Conservation (phyloP, 2,329 filamentous ascomycete genomes). For the Talaromyces sp. region DNA sequence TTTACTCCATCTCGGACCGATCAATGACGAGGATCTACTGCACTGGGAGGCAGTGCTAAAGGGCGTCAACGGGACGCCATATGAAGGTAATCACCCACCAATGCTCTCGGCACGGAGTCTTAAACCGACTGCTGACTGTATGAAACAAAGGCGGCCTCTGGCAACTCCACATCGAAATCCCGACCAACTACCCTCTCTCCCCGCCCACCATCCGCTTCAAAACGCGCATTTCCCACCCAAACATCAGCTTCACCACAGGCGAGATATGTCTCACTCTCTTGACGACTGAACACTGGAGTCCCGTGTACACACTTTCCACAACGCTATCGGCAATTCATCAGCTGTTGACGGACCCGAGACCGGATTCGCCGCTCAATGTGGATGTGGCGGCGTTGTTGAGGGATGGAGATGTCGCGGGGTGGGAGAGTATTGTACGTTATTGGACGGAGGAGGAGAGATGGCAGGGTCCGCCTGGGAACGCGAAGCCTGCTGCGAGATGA, state of each 20-base stretch:
- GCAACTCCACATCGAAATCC: constrained; percentile 75
- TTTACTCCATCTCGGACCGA: constrained; percentile 55
- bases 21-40: constrained; percentile 56
- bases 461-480: constrained; percentile 29
- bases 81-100: constrained; percentile 50
- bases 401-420: constrained; percentile 44
- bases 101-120: too few species aligned
- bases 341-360: constrained; percentile 44
- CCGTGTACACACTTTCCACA: constrained; percentile 70
- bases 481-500: constrained; percentile 16
- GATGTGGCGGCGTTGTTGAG: constrained; percentile 47
- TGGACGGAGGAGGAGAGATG: constrained; percentile 48
- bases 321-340: constrained; percentile 48
- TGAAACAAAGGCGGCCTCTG: constrained; percentile 65
- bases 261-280: constrained; percentile 94
- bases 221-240: constrained; percentile 84
- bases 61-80: constrained; percentile 57
- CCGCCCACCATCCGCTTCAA: constrained; percentile 76
- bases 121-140: neutral
- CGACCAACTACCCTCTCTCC: constrained; percentile 70
- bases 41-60: constrained; percentile 60
- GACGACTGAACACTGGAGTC: constrained; percentile 69
- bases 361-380: constrained; percentile 49
- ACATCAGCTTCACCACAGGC: constrained; percentile 69
- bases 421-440: constrained; percentile 47